These are phyloP conservation scores for Syncephalastrum contaminatum DNA, from an alignment of 371 early-diverging fungal genomes.

Conservation along the genomic window DNA sequence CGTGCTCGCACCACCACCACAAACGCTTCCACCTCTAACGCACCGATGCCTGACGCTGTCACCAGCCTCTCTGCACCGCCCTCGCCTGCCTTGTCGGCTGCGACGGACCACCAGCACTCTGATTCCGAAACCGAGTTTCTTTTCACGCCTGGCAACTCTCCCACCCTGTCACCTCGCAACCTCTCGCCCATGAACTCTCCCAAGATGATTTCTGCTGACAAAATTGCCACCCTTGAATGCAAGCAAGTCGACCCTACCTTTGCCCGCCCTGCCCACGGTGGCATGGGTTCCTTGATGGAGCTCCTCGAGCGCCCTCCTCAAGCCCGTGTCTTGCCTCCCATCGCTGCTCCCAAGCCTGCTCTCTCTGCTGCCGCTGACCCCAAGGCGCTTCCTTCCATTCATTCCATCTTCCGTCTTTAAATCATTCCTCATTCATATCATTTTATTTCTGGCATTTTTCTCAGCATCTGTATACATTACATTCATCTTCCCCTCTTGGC, in stretches of 20 bases:
- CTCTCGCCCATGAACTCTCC: conserved; percentile 16
- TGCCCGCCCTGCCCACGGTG: conserved; percentile 13
- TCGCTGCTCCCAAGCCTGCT: conserved; percentile 17
- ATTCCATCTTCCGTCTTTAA: conserved; percentile 22
- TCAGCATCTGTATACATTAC: too few species aligned
- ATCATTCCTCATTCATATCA: not conserved
- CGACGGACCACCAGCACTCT: conserved; percentile 29
- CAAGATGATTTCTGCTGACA: conserved; percentile 9
- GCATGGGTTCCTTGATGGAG: conserved; percentile 20
- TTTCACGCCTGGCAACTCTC: conserved; percentile 47
- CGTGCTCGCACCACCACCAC: conserved; percentile 19
- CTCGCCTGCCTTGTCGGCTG: conserved; percentile 42
- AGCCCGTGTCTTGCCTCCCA: conserved; percentile 44
- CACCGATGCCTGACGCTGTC: conserved; percentile 7
- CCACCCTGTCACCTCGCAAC: conserved; percentile 30
- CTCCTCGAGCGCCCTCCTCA: conserved; percentile 41
- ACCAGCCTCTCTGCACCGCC: conserved; percentile 33
- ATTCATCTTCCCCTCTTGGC: too few species aligned
- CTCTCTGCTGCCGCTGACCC: conserved; percentile 5
- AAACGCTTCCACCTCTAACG: conserved; percentile 18
- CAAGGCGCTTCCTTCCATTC: conserved; percentile 24
- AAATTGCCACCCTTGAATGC: conserved; percentile 33
- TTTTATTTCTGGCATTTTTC: not conserved
- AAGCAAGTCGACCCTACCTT: conserved; percentile 19
- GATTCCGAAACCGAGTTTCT: conserved; percentile 41